Evolutionary conservation across 176 grass and related monocot species (phyloP).

Genomic region (Pontederia paniculata): DNA sequence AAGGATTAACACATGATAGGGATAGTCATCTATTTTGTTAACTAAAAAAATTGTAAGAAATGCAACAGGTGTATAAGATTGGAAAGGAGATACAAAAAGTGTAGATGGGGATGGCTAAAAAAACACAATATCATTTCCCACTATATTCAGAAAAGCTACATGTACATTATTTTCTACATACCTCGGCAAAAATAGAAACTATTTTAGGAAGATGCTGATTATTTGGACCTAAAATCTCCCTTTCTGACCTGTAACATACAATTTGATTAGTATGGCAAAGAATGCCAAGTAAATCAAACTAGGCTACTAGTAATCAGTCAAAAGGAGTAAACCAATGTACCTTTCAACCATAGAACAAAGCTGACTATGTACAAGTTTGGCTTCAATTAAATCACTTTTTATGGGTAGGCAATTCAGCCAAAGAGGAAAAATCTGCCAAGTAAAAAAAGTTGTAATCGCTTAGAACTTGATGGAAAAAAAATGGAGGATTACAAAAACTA

Average conservation of each 20-base stretch:
- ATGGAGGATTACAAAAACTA: no score
- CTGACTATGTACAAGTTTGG: constrained; percentile 90
- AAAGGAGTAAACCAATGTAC: constrained; percentile 18
- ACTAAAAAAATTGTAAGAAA: no score
- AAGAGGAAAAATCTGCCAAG: constrained; percentile 62
- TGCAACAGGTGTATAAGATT: no score
- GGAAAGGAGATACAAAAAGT: no score
- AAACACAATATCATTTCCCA: neutral
- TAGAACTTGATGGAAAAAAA: neutral
- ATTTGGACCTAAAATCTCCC: constrained; percentile 62
- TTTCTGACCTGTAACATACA: constrained; percentile 49
- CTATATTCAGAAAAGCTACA: neutral
- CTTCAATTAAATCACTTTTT: constrained; percentile 96
- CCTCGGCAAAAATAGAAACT: constrained; percentile 70
- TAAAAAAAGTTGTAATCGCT: neutral
- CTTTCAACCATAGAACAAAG: constrained; percentile 97
- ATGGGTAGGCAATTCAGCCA: constrained; percentile 90
- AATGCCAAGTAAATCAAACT: neutral
- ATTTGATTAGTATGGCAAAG: neutral
- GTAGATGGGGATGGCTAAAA: neutral
- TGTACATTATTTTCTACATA: constrained; percentile 17
- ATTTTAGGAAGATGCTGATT: constrained; percentile 81
- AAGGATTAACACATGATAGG: no score
- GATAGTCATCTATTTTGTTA: no score
- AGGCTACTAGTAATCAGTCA: neutral